Percentiles rank a stretch among this genome's conserved stretches.
Evolutionary conservation across 371 early-diverging fungal species (phyloP).

Genomic region (Apophysomyces elegans): DNA sequence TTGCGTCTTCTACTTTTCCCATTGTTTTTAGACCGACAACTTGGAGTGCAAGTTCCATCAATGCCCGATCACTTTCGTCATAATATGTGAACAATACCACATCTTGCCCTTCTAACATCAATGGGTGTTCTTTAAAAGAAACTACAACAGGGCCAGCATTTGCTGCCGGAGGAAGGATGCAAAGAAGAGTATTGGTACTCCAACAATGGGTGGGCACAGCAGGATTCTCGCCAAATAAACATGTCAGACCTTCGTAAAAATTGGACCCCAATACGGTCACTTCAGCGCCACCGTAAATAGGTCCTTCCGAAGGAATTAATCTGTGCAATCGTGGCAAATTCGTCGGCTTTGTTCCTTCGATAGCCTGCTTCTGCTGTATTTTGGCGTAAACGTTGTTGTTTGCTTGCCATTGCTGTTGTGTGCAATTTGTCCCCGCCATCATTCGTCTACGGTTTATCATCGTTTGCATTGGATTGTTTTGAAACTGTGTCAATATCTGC

Average conservation of each 20-base stretch:
- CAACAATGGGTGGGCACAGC: conserved; percentile 67
- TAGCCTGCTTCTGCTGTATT: conserved; percentile 35
- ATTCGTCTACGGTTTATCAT: conserved; percentile 15
- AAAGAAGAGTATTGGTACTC: conserved; percentile 68
- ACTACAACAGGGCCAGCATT: conserved; percentile 74
- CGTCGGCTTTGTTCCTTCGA: conserved; percentile 27
- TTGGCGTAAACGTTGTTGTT: conserved; percentile 39
- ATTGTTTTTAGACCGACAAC: conserved; percentile 74
- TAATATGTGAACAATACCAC: conserved; percentile 60
- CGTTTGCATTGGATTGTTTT: conserved; percentile 13
- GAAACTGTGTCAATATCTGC: conserved; percentile 9
- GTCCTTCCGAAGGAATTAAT: conserved; percentile 71
- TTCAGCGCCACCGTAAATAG: conserved; percentile 74
- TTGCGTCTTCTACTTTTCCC: conserved; percentile 64
- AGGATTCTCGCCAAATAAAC: conserved; percentile 70
- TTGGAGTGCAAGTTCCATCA: conserved; percentile 79
- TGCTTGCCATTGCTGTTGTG: conserved; percentile 31
- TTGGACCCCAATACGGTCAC: conserved; percentile 73
- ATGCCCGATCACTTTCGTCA: conserved; percentile 75
- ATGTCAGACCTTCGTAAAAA: conserved; percentile 68
- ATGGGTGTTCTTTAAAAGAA: conserved; percentile 58
- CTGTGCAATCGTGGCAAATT: conserved; percentile 51
- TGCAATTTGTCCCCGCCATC: background rate
- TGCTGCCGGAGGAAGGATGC: conserved; percentile 72
- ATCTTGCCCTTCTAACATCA: conserved; percentile 55